Conservation (phyloP, 768 basidiomycete genomes). For the Amanita pseudoporphyria region DNA sequence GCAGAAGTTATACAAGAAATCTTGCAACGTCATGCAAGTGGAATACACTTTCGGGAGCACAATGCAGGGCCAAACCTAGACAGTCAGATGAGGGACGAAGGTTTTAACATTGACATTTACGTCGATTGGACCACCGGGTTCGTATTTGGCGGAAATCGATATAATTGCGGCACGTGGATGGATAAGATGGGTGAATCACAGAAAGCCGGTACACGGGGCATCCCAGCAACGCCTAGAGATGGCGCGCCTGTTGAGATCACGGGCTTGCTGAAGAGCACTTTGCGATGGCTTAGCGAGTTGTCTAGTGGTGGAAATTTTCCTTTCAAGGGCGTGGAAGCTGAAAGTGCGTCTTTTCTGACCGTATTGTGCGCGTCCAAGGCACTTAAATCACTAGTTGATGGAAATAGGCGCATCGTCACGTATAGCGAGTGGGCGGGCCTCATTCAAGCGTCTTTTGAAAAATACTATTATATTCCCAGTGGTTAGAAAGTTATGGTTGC, state of each 20-base stretch:
- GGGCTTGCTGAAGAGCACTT: slow-evolving; percentile 84
- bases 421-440: slow-evolving; percentile 88
- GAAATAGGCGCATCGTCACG: slow-evolving; percentile 58
- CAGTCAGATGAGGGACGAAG: slow-evolving; percentile 88
- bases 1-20: slow-evolving; percentile 98
- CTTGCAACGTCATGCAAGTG: slow-evolving; percentile 84
- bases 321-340: slow-evolving; percentile 80
- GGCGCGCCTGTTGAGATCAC: slow-evolving; percentile 96
- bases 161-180: slow-evolving; percentile 96
- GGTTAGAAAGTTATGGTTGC: slow-evolving; percentile 33
- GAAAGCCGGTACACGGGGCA: slow-evolving; percentile 88
- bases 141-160: slow-evolving; percentile 74
- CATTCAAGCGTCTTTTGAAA: slow-evolving; percentile 82
- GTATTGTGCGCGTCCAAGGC: background rate
- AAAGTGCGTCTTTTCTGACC: slow-evolving; percentile 38
- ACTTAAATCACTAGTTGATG: slow-evolving; percentile 44
- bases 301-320: slow-evolving; percentile 65
- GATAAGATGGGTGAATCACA: slow-evolving; percentile 96
- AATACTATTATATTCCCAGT: slow-evolving; percentile 80
- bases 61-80: slow-evolving; percentile 97
- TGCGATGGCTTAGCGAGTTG: slow-evolving; percentile 79
- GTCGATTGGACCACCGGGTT: slow-evolving; percentile 97
- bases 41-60: slow-evolving; percentile 91
- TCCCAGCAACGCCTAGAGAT: slow-evolving; percentile 94
- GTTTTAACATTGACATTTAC: slow-evolving; percentile 86